phyloP scores from a whole-genome alignment of 192 early-diverging fungal species.

The Geranomyces michiganensis region DNA sequence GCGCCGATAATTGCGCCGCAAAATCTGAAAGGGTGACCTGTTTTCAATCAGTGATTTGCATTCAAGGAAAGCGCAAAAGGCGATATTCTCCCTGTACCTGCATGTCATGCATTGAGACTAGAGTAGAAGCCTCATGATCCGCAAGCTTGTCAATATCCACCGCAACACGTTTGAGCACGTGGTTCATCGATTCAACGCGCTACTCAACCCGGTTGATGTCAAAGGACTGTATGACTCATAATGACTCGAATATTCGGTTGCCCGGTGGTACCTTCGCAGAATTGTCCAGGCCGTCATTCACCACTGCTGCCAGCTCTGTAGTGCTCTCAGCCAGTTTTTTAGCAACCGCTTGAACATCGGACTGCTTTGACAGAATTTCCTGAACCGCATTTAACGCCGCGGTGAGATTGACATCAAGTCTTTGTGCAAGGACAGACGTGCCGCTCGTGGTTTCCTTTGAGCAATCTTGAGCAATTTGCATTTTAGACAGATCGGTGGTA shows the following conservation, averaged over 20 bases:
- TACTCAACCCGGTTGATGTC: neutral
- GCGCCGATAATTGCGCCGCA: neutral
- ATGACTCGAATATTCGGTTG: too few relatives aligned
- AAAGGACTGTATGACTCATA: neutral
- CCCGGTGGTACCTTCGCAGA: neutral
- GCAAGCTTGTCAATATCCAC: neutral
- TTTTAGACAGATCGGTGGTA: neutral
- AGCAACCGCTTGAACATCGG: slow-evolving; percentile 12
- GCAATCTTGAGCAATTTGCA: too few relatives aligned
- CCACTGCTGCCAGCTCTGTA: neutral
- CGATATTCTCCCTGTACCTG: neutral
- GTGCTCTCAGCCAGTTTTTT: neutral
- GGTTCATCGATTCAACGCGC: neutral
- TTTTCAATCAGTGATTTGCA: neutral
- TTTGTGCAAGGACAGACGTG: neutral
- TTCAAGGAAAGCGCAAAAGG: neutral
- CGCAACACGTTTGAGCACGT: neutral
- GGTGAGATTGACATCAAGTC: neutral
- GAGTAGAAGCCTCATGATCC: neutral
- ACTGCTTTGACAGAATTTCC: slow-evolving; percentile 7
- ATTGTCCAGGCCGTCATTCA: neutral
- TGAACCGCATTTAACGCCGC: slow-evolving; percentile 6
- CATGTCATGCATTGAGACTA: neutral
- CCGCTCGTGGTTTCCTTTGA: too few relatives aligned
- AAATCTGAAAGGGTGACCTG: neutral